phyloP scores from a whole-genome alignment of 495 filamentous ascomycete species.

The Daldinia grandis region DNA sequence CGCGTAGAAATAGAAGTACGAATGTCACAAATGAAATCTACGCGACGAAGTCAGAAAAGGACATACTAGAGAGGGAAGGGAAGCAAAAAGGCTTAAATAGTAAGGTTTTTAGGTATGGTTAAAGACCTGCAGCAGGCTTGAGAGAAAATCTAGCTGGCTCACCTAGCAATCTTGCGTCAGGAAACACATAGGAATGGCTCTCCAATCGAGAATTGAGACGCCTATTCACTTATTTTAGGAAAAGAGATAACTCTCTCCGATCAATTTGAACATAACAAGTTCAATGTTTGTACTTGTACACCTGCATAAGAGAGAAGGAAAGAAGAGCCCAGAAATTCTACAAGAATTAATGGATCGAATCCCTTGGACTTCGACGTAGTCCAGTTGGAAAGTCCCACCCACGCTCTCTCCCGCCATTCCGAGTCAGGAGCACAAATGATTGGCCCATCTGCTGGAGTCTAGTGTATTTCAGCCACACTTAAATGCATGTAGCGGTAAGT shows the following conservation, averaged over 20 bases:
- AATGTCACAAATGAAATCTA: conserved; percentile 29
- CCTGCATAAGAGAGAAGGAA: conserved; percentile 12
- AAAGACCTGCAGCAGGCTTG: neutral
- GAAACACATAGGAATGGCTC: conserved; percentile 17
- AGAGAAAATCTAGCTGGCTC: conserved; percentile 17
- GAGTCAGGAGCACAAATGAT: conserved; percentile 35
- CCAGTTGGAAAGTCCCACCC: conserved; percentile 22
- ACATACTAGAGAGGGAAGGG: neutral
- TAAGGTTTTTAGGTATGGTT: neutral
- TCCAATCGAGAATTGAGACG: conserved; percentile 5
- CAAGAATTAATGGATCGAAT: conserved; percentile 18
- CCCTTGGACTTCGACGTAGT: conserved; percentile 12
- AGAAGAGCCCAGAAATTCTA: conserved; percentile 33
- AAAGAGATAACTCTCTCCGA: conserved; percentile 17
- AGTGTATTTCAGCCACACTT: conserved; percentile 4
- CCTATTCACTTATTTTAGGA: conserved; percentile 3
- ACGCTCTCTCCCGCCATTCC: conserved; percentile 32
- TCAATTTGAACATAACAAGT: conserved; percentile 3
- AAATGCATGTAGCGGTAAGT: conserved; percentile 25
- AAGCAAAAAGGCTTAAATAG: neutral
- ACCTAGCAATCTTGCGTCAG: conserved; percentile 32
- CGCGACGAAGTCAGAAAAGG: conserved; percentile 3
- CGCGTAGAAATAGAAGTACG: neutral
- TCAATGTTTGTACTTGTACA: neutral
- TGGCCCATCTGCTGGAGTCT: conserved; percentile 8